Evolutionary conservation across 2,329 filamentous ascomycete genomes (phyloP), one percentile per base, ranked within the genome.

Genomic region (Colletotrichum aenigma): DNA sequence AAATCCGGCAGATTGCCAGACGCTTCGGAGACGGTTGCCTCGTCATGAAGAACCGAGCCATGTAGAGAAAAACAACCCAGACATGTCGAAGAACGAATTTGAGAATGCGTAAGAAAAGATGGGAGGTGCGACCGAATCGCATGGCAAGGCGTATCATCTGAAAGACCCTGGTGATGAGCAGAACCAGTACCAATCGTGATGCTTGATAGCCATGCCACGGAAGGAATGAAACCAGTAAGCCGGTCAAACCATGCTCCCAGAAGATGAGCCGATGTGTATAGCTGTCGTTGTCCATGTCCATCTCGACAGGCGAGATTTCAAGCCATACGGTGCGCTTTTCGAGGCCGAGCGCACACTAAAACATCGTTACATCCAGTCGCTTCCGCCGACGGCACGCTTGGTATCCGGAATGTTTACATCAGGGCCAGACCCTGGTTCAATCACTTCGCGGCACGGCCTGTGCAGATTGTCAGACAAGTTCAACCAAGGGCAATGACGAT

Each of bases 341-440:
- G 93, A 94, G 90, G 93, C 92, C 89, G 94, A 95, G 90, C 93
- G 94, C 90, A 95, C 93, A 93, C 94, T 95, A 92, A 79, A 83
- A 85, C 93, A 94, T 91, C 93, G 93, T 91, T 95, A 98, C 96
- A 98, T 98, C 94, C 95, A 94, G 89, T 95, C 94, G 90, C 93
- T 95, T 88, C 93, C 93, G 85, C 93, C 93, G 83, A 94, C 91
- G 87, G 92, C 93, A 87, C 93, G 92, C 89, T 90, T 93, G 86
- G 93, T 93, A 83, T 94, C 93, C 80, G 92, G 92, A 85, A 91
- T 92, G 84, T 95, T 92, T 81, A 91, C 89, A 79, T 87, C 87
- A 81, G 87, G 87, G 81, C 88, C 89, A 84, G 86, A 80, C 72
- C 89, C 90, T 82, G 92, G 92, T 84, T 94, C 94, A 82, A 95